Base-by-base conservation (phyloP, 163 green algal species). In the Coccomyxa subellipsoidea region DNA sequence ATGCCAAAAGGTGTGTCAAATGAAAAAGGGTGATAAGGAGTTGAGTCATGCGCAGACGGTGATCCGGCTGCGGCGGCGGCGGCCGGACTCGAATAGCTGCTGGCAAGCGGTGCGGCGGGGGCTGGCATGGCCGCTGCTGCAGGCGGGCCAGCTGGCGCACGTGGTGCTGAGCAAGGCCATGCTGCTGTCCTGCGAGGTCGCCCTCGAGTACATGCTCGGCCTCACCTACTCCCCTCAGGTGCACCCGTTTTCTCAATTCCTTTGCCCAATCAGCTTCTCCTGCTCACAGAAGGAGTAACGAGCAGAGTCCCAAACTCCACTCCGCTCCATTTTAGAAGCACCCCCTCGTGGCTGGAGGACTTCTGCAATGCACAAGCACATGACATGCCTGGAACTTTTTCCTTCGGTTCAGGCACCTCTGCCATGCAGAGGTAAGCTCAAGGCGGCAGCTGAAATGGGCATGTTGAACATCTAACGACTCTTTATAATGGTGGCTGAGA, bases 171-270 rank as follows among this genome's bases (percentile, higher is more conserved):
- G 72, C 47, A 84, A 84, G 47, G 34, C 35, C n/a, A 90, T 95
- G 88, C 80, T 94, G 76, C 83, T 92, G 32, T 84, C 82, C 15
- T 90, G 84, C 72, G 91, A 94, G 85, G 88, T 97, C 38, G 93
- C 91, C 3, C 84, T 96, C 34, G 93, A 97, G 87, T 91, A 95
- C 82, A 93, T 93, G 84, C 85, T 94, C 5, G 86, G 88, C 0
- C 88, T 97, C 29, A 91, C 90, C 1, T 84, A 83, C 77, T 92
- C 86, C 0, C 92, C 92, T 15, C 91, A 94, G 85, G 83, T 87
- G 32, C 66, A 88, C 40, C 89, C 85, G 87, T 80, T 92, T 76
- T 6, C 32, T 25, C 38, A 80, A 5, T 27, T 27, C 39, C 23
- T 12, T 59, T 2, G 3, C 23, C 47, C 4, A 59, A 8, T 59